These are phyloP conservation scores for Deuterostichococcus epilithicus DNA, from an alignment of 139 green algal genomes.

Conservation along the genomic window DNA sequence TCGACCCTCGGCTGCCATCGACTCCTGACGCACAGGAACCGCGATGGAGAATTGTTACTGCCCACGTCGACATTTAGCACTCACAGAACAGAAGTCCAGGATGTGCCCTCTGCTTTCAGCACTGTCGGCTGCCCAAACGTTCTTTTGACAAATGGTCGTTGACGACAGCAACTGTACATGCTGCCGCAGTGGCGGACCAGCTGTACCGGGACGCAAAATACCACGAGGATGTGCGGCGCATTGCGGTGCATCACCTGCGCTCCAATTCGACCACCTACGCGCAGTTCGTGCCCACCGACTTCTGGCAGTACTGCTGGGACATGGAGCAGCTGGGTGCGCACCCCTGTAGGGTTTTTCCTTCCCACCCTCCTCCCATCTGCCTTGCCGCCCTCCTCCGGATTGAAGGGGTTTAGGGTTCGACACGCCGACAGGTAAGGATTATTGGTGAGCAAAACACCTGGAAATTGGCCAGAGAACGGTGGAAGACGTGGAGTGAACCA, in stretches of 20 bases:
- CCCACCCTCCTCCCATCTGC: too few relatives aligned
- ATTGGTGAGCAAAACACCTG: too few relatives aligned
- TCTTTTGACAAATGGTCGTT: background rate
- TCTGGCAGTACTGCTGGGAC: conserved; percentile 44
- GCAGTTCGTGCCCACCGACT: conserved; percentile 23
- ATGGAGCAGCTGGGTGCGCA: conserved; percentile 33
- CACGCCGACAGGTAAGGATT: too few relatives aligned
- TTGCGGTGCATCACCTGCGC: conserved; percentile 54
- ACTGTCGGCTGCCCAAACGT: background rate
- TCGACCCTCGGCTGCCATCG: background rate
- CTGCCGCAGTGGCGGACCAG: conserved; percentile 75
- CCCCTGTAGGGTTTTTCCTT: too few relatives aligned
- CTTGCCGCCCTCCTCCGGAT: too few relatives aligned
- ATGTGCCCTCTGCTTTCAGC: background rate
- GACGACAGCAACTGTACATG: conserved; percentile 37
- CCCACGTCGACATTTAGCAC: background rate
- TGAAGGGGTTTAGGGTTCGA: too few relatives aligned
- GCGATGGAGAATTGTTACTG: background rate
- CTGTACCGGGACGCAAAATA: conserved; percentile 56
- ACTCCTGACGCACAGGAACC: background rate
- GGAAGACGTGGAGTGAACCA: too few relatives aligned
- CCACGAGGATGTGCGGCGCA: conserved; percentile 54
- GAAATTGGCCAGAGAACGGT: too few relatives aligned
- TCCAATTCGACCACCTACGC: conserved; percentile 41
- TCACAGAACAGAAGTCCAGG: background rate